These are phyloP conservation scores for Populus deltoides DNA, from an alignment of 345 rosid genomes.

Conservation along the genomic window DNA sequence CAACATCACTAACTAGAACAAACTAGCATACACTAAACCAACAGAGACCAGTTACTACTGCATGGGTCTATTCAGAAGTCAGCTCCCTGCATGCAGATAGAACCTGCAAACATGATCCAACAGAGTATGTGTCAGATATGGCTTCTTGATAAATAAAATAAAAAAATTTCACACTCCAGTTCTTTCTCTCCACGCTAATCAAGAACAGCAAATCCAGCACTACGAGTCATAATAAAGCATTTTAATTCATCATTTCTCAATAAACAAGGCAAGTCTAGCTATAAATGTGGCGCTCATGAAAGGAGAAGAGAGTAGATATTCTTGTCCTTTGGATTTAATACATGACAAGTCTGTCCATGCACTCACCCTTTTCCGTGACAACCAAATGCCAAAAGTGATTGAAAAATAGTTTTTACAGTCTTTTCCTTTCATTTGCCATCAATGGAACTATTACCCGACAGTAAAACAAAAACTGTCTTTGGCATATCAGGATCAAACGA, in stretches of 20 bases:
- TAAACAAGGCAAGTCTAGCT: neutral
- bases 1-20: constrained; percentile 11
- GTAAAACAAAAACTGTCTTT: neutral
- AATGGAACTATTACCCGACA: neutral
- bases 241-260: neutral
- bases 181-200: neutral
- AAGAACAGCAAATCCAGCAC: neutral
- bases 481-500: neutral
- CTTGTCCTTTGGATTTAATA: neutral
- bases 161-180: neutral
- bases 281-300: neutral
- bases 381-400: neutral
- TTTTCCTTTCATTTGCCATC: neutral
- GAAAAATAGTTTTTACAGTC: neutral
- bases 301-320: neutral
- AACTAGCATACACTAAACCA: constrained; percentile 19
- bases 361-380: neutral
- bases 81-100: constrained; percentile 18
- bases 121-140: neutral
- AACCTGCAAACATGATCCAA: constrained; percentile 20
- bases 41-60: constrained; percentile 13
- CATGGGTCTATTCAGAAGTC: constrained; percentile 22
- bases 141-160: neutral
- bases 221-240: neutral
- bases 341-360: neutral